These are phyloP conservation scores for Strigomonas culicis DNA, from an alignment of 208 protist species.

Conservation along the genomic window DNA sequence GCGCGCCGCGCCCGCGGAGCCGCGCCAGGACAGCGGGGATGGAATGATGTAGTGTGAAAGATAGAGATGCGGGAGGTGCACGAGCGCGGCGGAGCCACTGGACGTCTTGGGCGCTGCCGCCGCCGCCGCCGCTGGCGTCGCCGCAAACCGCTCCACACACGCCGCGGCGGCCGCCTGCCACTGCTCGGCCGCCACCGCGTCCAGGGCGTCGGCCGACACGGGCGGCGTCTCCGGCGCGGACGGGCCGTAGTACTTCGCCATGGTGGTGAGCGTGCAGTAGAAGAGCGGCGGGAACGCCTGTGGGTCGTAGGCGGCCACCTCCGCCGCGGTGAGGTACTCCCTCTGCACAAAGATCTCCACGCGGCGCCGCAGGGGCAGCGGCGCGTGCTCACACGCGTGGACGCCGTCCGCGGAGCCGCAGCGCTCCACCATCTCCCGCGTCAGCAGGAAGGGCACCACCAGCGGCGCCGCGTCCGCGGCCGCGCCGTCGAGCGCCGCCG, in stretches of 20 bases:
- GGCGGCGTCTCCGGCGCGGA: background rate
- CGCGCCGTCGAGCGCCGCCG: no score
- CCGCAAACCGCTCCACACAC: background rate
- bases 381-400: background rate
- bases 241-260: background rate
- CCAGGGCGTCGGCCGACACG: no score
- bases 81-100: no score
- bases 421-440: background rate
- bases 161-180: background rate
- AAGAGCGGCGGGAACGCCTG: background rate
- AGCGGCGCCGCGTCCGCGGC: background rate
- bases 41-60: background rate
- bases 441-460: background rate
- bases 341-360: background rate
- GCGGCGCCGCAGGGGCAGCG: background rate
- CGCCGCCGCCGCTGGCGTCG: background rate
- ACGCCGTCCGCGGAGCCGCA: background rate
- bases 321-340: background rate
- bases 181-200: background rate
- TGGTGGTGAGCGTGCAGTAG: background rate
- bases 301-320: background rate
- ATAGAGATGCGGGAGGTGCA: background rate
- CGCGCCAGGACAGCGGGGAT: background rate
- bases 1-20: no score
- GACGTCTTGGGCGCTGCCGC: no score